Base-by-base conservation (phyloP, 306 rosid genomes). In the Echinosophora koreensis region DNA sequence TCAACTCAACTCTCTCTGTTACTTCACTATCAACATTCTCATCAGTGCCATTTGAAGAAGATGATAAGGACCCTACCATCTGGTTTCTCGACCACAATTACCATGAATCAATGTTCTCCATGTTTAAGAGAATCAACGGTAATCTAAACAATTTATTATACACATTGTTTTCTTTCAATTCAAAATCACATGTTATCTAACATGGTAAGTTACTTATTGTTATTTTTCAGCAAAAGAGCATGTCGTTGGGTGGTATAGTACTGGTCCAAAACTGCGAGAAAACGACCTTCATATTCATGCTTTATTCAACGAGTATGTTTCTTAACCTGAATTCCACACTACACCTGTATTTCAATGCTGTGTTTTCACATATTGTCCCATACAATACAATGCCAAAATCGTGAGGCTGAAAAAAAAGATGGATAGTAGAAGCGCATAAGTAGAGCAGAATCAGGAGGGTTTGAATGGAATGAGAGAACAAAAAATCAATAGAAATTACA, bases 21-120 rank as follows among this genome's bases (percentile, higher is more conserved):
- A n/a, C n/a, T n/a, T n/a, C n/a, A n/a, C n/a, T n/a, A n/a, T n/a
- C n/a, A n/a, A n/a, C n/a, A n/a, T n/a, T n/a, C n/a, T n/a, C n/a
- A n/a, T n/a, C n/a, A n/a, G n/a, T 93, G 77, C 97, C 98, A n/a
- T 93, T 93, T 64, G 98, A 93, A 83, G 98, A 93, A 84, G 98
- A 93, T 37, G 97, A 93, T 6, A 89, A 85, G 86, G 97, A 91
- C 75, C 92, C 96, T 1, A 87, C 92, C 84, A 93, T 93, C 69
- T 93, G 98, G 97, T 93, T 91, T 81, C 94, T 91, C 62, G 98
- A 93, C 66, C 98, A 91, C 85, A 91, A 93, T 76, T 91, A 91
- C 78, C 96, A 91, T 1, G 97, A 91, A 47, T 79, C 96, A 0
- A 91, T 93, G 97, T 90, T 87, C 72, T 91, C 97, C 9, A 91